Conservation (phyloP, 129 eudicot genomes). For the Centaurea solstitialis region DNA sequence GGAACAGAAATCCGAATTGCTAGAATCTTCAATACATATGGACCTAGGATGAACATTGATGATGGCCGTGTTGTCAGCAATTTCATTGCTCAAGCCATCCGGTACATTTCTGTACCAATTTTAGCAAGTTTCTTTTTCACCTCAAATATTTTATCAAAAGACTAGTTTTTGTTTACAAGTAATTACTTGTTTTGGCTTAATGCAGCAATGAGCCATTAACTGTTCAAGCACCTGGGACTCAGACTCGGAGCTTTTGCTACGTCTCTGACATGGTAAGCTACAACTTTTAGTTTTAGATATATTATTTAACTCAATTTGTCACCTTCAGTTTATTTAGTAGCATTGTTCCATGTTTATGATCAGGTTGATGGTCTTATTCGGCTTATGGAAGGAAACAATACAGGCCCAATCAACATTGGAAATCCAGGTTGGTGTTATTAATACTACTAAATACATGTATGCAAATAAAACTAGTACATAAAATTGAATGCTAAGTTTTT, state of each 20-base stretch:
- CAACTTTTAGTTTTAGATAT: neutral
- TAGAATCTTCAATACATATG: slow-evolving; percentile 88
- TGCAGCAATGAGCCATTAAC: slow-evolving; percentile 83
- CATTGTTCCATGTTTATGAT: neutral
- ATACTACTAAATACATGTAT: neutral
- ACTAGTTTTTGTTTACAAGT: neutral
- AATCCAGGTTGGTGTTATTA: slow-evolving; percentile 65
- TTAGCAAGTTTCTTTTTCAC: neutral
- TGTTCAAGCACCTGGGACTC: slow-evolving; percentile 96
- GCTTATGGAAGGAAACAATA: slow-evolving; percentile 94
- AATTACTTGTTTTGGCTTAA: neutral
- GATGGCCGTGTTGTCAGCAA: slow-evolving; percentile 94
- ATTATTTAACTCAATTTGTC: neutral
- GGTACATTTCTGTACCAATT: slow-evolving; percentile 35
- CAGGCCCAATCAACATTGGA: slow-evolving; percentile 95
- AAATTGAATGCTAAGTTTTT: neutral
- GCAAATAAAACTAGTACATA: neutral
- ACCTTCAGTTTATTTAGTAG: slow-evolving; percentile 8
- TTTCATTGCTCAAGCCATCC: slow-evolving; percentile 86
- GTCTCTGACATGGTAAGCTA: slow-evolving; percentile 91
- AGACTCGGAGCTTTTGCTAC: slow-evolving; percentile 95
- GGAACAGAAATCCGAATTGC: slow-evolving; percentile 78
- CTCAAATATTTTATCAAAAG: neutral
- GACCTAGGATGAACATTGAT: slow-evolving; percentile 91
- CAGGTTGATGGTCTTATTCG: slow-evolving; percentile 94